Evolutionary conservation across 768 basidiomycete genomes (phyloP).

Genomic region (Suillus paluster): DNA sequence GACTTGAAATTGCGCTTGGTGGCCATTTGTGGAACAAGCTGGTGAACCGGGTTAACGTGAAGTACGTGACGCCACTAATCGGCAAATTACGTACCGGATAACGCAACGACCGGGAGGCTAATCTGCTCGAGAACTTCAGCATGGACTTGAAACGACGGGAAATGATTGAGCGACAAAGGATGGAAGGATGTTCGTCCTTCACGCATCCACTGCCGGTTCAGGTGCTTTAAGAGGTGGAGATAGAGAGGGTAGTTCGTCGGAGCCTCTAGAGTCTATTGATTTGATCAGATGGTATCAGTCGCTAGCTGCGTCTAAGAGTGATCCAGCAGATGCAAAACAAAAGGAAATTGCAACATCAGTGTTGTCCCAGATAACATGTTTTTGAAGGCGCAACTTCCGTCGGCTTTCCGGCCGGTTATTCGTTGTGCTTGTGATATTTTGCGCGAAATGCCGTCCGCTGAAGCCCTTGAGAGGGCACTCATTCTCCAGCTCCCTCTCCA

Average conservation of each 20-base stretch:
- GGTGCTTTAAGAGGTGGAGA: constrained; percentile 16
- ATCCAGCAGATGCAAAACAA: constrained; percentile 4
- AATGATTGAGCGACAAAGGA: constrained; percentile 7
- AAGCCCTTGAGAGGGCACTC: neutral
- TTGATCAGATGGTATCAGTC: constrained; percentile 7
- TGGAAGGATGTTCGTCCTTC: constrained; percentile 12
- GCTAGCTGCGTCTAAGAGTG: neutral
- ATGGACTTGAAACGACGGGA: constrained; percentile 12
- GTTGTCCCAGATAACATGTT: constrained; percentile 6
- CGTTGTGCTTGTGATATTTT: constrained; percentile 8
- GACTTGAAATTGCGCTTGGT: constrained; percentile 36
- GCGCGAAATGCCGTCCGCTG: neutral
- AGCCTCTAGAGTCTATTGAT: neutral
- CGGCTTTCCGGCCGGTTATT: constrained; percentile 17
- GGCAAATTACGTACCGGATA: constrained; percentile 16
- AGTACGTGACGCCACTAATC: neutral
- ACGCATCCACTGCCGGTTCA: constrained; percentile 10
- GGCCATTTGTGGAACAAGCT: constrained; percentile 29
- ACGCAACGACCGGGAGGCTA: constrained; percentile 21
- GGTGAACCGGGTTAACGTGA: neutral
- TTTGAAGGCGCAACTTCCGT: constrained; percentile 1
- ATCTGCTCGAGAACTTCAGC: constrained; percentile 23
- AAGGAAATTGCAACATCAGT: neutral
- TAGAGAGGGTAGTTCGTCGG: constrained; percentile 16
- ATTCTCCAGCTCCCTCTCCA: neutral